Percentiles rank a stretch among this genome's conserved stretches.
Conservation (phyloP, 495 filamentous ascomycete genomes). For the Neurospora sp. region DNA sequence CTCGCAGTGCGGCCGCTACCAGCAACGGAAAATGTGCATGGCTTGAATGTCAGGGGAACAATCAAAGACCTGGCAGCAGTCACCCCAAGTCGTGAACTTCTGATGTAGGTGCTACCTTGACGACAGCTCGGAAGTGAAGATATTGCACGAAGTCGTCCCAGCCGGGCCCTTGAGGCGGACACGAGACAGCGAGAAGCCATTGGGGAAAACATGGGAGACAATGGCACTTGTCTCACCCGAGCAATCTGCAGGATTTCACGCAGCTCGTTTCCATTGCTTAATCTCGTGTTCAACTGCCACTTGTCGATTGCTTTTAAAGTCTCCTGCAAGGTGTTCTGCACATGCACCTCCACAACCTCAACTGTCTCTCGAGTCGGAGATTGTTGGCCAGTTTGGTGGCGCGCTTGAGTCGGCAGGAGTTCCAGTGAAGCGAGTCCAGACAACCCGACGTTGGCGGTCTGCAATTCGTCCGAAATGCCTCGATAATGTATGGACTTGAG, state of each 20-base stretch:
- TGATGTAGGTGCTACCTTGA: background rate
- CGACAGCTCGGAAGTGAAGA: slow-evolving; percentile 6
- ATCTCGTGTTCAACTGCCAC: slow-evolving; percentile 22
- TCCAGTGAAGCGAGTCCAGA: background rate
- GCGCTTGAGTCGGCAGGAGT: slow-evolving; percentile 12
- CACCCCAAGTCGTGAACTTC: slow-evolving; percentile 4
- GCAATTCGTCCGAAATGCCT: slow-evolving; percentile 14
- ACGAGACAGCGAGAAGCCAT: slow-evolving; percentile 1
- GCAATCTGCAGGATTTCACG: slow-evolving; percentile 9
- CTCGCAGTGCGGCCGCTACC: slow-evolving; percentile 8
- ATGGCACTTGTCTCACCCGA: slow-evolving; percentile 8
- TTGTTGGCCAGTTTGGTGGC: slow-evolving; percentile 12
- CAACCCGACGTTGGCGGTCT: slow-evolving; percentile 14
- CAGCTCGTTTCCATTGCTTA: slow-evolving; percentile 20
- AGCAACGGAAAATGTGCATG: background rate
- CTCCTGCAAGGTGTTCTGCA: slow-evolving; percentile 10
- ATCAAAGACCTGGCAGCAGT: background rate
- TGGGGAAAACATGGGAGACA: background rate
- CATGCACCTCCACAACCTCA: background rate
- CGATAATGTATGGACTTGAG: background rate
- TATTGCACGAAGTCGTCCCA: background rate
- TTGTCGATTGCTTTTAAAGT: slow-evolving; percentile 7
- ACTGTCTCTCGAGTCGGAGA: background rate
- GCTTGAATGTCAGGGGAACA: background rate
- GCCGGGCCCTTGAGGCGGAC: slow-evolving; percentile 2